phyloP scores from a whole-genome alignment of 257 asterid species.

The Lycium barbarum region DNA sequence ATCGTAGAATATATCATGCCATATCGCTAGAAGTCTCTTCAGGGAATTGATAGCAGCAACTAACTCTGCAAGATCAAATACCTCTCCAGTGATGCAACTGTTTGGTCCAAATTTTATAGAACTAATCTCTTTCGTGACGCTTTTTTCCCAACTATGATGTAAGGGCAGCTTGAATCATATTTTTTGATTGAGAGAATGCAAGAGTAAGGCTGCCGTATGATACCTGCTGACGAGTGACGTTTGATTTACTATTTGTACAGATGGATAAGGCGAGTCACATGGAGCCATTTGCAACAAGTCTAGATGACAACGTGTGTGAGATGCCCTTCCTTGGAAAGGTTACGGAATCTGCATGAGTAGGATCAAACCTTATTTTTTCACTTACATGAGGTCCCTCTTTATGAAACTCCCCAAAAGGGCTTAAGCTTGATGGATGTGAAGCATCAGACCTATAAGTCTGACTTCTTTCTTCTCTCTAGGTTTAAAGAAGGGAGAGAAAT shows the following conservation, averaged over 20 bases:
- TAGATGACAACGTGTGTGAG: background rate
- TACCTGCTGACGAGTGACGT: background rate
- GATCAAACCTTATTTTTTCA: no score
- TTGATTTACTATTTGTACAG: background rate
- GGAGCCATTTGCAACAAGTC: background rate
- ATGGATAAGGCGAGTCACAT: background rate
- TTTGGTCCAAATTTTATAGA: no score
- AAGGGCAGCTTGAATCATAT: background rate
- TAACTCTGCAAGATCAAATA: no score
- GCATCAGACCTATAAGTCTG: background rate
- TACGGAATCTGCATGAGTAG: background rate
- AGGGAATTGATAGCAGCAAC: no score
- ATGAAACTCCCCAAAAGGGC: background rate
- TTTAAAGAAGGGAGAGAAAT: background rate
- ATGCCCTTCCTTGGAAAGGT: background rate
- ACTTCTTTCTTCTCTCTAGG: background rate
- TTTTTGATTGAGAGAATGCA: background rate
- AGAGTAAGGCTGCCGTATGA: background rate
- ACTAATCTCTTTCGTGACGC: no score
- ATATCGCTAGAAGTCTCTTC: no score
- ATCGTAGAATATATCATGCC: no score
- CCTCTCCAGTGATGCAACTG: no score
- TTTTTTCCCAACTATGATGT: no score
- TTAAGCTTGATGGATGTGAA: background rate
- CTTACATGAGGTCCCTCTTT: background rate